A percentile compares a stretch with the other conserved stretches of the same genome.
Conservation (phyloP, 371 early-diverging fungal species). For the Conidiobolus incongruus region DNA sequence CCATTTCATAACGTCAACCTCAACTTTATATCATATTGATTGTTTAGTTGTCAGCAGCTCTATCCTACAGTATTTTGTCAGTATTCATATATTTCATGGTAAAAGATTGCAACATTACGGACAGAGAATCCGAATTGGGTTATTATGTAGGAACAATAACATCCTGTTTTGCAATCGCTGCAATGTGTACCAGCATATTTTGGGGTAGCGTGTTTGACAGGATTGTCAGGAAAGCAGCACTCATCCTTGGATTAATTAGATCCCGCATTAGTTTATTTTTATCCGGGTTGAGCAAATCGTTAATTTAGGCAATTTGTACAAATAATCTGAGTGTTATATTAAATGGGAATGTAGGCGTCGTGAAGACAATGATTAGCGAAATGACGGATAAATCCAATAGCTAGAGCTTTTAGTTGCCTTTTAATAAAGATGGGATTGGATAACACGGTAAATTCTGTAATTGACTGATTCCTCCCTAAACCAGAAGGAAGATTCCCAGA, state of each 20-base stretch:
- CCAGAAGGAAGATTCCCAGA: conserved; percentile 41
- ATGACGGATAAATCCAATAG: conserved; percentile 54
- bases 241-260: conserved; percentile 53
- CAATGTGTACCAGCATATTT: too few relatives aligned
- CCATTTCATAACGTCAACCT: conserved; percentile 23
- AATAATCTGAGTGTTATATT: conserved; percentile 47
- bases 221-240: conserved; percentile 55
- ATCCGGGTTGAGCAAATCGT: conserved; percentile 51
- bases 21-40: conserved; percentile 29
- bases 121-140: conserved; percentile 25
- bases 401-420: conserved; percentile 4
- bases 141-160: conserved; percentile 39
- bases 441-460: conserved; percentile 30
- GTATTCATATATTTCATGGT: conserved; percentile 40
- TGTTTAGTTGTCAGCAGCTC: conserved; percentile 33
- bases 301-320: conserved; percentile 33
- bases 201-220: conserved; percentile 31
- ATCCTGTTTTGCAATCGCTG: conserved; percentile 32
- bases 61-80: conserved; percentile 27
- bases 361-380: conserved; percentile 73
- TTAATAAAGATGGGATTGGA: conserved; percentile 5
- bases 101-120: conserved; percentile 24
- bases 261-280: conserved; percentile 34
- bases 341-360: conserved; percentile 53
- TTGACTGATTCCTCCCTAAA: conserved; percentile 59